Evolutionary conservation across 2,329 filamentous ascomycete genomes (phyloP).

Genomic region (Amauroascus niger): DNA sequence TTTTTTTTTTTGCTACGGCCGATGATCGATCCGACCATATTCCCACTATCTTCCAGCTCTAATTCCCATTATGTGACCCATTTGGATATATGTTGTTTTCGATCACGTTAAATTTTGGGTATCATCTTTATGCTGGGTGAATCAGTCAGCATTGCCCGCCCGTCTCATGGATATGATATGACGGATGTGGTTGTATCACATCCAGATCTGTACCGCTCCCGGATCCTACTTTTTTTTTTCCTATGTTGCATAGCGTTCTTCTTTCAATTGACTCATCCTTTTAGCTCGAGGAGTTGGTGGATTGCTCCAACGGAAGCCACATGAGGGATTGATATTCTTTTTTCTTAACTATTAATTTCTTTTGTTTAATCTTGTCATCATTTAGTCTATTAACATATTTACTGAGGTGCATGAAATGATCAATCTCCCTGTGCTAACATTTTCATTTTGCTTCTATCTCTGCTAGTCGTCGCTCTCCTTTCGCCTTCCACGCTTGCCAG

Average conservation of each 20-base stretch:
- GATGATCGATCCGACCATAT: too few relatives aligned
- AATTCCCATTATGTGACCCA: too few relatives aligned
- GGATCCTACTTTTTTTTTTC: neutral
- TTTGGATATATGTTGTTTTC: too few relatives aligned
- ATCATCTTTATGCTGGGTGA: neutral
- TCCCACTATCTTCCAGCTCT: too few relatives aligned
- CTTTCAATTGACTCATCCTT: neutral
- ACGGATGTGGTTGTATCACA: neutral
- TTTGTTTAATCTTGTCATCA: neutral
- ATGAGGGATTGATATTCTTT: neutral
- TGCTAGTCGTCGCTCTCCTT: too few relatives aligned
- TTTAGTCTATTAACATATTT: neutral
- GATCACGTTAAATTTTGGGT: neutral
- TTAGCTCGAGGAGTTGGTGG: slow-evolving; percentile 3
- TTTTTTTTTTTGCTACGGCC: too few relatives aligned
- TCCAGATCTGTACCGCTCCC: neutral
- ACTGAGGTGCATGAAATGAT: neutral
- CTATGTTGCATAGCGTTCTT: slow-evolving; percentile 3
- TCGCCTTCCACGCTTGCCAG: too few relatives aligned
- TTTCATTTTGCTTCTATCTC: too few relatives aligned
- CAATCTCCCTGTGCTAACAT: too few relatives aligned
- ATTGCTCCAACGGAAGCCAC: neutral
- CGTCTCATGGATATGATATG: neutral
- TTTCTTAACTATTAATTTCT: neutral
- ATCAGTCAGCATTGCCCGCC: neutral